Evolutionary conservation across 2,329 filamentous ascomycete species (phyloP), one percentile per base, ranked within the genome.

Genomic region (Xylariaceae sp.): DNA sequence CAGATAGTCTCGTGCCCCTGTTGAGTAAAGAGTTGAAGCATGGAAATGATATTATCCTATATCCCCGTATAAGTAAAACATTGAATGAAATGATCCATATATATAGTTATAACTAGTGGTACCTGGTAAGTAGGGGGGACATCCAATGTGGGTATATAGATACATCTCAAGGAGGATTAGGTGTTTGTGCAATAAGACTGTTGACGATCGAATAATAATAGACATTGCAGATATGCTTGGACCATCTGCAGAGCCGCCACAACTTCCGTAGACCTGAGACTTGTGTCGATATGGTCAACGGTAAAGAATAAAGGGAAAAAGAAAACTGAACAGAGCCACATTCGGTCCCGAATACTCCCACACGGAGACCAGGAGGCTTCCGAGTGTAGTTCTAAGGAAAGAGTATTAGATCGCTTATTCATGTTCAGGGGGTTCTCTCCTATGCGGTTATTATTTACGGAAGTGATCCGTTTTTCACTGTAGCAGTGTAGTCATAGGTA

Each of bases 241-340:
- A 26, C 4, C 23, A 26, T 9, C 23, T 26, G 32, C 32, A 37
- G 32, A 37, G 32, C 32, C 32, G 32, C 32, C 32, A 37, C 32
- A 37, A 16, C 32, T 12, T 16, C 32, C 32, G 12, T 16, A 3
- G 32, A 37, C 5, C 32, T 37, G 32, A 37, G 14, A 37, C 32
- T 16, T 7, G 32, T 3, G 32, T 37, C 32, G 32, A 14, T 37
- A 45, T 37, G 9, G 49, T 40, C 49, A 49, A 53, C 19, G 26
- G 19, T 56, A 20, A 50, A 44, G 42, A 45, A 32, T 40, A 14
- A 29, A 56, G 49, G 48, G 41, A 43, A 49, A 23, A 26, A 43
- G 48, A 20, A 20, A 40, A 46, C 40, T 44, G 26, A 42, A 29
- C 26, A 29, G 32, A 10, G 12, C 32, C 32, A 4, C 6, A 26